Base-by-base conservation (phyloP, 176 grass and related monocot genomes). In the Paspalum vaginatum region DNA sequence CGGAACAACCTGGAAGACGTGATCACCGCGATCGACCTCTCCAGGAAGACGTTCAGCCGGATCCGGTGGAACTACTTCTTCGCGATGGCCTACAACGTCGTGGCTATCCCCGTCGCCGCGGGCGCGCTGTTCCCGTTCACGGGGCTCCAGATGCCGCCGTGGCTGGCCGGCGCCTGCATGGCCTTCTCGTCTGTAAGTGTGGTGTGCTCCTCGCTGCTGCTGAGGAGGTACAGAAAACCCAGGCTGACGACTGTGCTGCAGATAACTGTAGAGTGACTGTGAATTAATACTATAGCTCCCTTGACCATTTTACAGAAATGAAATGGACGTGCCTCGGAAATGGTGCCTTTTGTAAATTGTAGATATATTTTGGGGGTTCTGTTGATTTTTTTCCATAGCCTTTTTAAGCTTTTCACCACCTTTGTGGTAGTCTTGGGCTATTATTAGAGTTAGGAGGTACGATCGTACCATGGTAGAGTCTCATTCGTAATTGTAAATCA, bases 11-110 rank as follows among this genome's bases (percentile, higher is more conserved):
- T 97, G 42, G 94, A 97, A 44, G 94, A 97, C 42, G 94, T 97
- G 32, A 97, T 97, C 71, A 97, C 91, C 1, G 94, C 94, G 5
- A 94, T 97, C 14, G 94, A 97, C 46, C 92, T 97, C 61, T 97
- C 94, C 39, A 82, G 91, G 90, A 97, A 97, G 83, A 97, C 94
- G 1, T 97, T 97, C 78, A 85, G 84, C 67, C 89, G 94, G n/a
- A 97, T 97, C 76, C 89, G 94, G 5, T 97, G 82, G 94, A 97
- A 97, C 77, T 97, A 97, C 82, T 94, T 97, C 87, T 97, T 97
- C 44, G 94, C 94, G 0, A 97, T 97, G 89, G 89, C 94, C 12
- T 97, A 97, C 84, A 97, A 97, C 21, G 61, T 92, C 0, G 64
- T 97, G 0, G 94, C 94, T 12, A 97, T 97, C 22, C 94, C 94